Percentiles rank a stretch among this genome's conserved stretches.
phyloP scores from a whole-genome alignment of 352 stramenopile species.

The Phytophthora multivora region DNA sequence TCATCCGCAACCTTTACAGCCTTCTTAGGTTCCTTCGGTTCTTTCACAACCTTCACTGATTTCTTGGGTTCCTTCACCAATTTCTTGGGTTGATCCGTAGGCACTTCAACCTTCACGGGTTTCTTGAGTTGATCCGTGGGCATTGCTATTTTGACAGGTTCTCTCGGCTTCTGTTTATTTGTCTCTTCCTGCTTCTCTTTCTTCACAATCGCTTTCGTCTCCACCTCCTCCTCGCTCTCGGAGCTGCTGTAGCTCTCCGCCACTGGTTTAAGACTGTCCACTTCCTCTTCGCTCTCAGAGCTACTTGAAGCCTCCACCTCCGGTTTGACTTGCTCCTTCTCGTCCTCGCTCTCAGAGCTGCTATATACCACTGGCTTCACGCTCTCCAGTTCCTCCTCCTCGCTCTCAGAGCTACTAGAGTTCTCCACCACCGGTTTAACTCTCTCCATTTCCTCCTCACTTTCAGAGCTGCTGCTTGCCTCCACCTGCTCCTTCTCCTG shows the following conservation, averaged over 20 bases:
- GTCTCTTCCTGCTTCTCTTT: no score
- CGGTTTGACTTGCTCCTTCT: not conserved
- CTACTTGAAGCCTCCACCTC: not conserved
- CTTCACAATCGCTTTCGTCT: no score
- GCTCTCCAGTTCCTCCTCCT: not conserved
- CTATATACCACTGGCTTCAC: no score
- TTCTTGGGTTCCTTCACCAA: no score
- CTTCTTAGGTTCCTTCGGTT: no score
- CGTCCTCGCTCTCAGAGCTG: not conserved
- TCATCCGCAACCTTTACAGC: no score
- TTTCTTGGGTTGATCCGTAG: no score
- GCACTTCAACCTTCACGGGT: no score
- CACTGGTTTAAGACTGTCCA: not conserved
- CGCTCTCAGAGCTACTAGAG: constrained; percentile 3
- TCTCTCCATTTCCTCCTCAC: constrained; percentile 1
- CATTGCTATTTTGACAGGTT: no score
- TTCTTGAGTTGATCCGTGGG: no score
- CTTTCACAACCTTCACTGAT: no score
- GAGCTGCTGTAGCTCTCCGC: not conserved
- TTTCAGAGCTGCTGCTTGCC: not conserved
- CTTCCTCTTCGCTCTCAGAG: not conserved
- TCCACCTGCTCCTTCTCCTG: not conserved
- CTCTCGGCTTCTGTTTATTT: no score
- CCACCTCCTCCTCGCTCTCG: constrained; percentile 3
- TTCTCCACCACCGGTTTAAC: not conserved